Percentiles rank a stretch among this genome's conserved stretches.
Conservation (phyloP, 306 rosid genomes). For the Cicer judaicum region DNA sequence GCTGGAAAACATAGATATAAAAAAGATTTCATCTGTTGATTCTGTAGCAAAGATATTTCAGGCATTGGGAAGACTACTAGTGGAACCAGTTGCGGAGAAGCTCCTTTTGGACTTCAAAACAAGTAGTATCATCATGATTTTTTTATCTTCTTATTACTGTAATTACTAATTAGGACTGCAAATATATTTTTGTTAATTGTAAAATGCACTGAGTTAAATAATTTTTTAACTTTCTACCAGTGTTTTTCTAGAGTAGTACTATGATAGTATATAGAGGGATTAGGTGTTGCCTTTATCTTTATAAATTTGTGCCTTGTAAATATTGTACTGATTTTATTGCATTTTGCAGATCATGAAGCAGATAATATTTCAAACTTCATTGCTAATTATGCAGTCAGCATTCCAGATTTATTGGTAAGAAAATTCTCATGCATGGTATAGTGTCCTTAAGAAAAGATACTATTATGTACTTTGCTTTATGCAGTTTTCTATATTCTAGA, state of each 20-base stretch:
- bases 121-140: constrained; percentile 57
- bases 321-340: constrained; percentile 40
- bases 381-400: constrained; percentile 64
- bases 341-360: constrained; percentile 69
- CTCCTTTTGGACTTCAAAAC: constrained; percentile 63
- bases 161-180: no score
- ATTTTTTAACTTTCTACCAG: no score
- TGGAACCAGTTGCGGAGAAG: constrained; percentile 71
- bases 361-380: constrained; percentile 65
- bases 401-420: constrained; percentile 86
- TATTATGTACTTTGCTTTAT: constrained; percentile 48
- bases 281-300: no score
- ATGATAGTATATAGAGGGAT: no score
- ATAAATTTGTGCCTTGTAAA: constrained; percentile 15
- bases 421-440: constrained; percentile 59
- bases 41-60: constrained; percentile 56
- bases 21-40: constrained; percentile 55
- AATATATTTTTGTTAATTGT: no score
- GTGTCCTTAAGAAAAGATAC: constrained; percentile 47
- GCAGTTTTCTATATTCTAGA: constrained; percentile 51
- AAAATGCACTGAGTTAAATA: not conserved
- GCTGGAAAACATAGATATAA: constrained; percentile 63
- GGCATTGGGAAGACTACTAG: constrained; percentile 69
- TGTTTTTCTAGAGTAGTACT: no score
- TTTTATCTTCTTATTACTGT: not conserved